A percentile compares a stretch with the other conserved stretches of the same genome.
phyloP scores from a whole-genome alignment of 495 filamentous ascomycete genomes.

The Aspergillus indologenus region DNA sequence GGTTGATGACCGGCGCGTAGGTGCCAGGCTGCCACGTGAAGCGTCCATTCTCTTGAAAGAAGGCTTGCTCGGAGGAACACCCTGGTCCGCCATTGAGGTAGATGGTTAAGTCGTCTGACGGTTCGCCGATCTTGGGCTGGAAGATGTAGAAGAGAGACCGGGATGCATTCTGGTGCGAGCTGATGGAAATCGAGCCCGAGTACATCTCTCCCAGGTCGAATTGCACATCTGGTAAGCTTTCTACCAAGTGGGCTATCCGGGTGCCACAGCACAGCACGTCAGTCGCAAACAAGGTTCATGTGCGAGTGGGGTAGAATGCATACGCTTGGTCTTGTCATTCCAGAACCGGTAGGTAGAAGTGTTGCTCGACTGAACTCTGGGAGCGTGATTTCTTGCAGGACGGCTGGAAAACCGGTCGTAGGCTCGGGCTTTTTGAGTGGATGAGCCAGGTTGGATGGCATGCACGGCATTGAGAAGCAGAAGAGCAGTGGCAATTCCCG shows the following conservation, averaged over 20 bases:
- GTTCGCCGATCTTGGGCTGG: conserved; percentile 44
- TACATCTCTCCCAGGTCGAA: conserved; percentile 76
- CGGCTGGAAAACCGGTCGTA: too few species aligned
- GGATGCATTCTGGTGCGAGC: conserved; percentile 47
- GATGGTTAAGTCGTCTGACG: conserved; percentile 66
- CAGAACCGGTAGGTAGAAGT: too few species aligned
- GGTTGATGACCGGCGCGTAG: conserved; percentile 55
- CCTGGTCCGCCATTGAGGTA: conserved; percentile 70
- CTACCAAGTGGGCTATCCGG: conserved; percentile 34
- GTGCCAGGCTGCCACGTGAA: conserved; percentile 63
- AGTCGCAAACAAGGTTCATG: too few species aligned
- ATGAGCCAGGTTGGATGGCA: too few species aligned
- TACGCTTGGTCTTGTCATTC: too few species aligned
- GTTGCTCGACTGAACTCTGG: too few species aligned
- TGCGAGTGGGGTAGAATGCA: too few species aligned
- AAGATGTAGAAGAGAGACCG: conserved; percentile 53
- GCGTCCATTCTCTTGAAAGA: conserved; percentile 65
- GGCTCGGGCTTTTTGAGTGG: too few species aligned
- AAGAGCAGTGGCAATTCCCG: too few species aligned
- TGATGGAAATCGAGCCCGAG: conserved; percentile 71
- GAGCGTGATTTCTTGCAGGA: too few species aligned
- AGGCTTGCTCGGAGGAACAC: conserved; percentile 52
- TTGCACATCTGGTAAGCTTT: conserved; percentile 67
- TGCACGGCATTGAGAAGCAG: too few species aligned
- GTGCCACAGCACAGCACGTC: too few species aligned